A percentile compares a stretch with the other conserved stretches of the same genome.
These are phyloP conservation scores for Colletotrichum tropicicola DNA, from an alignment of 2,329 filamentous ascomycete genomes.

Conservation along the genomic window DNA sequence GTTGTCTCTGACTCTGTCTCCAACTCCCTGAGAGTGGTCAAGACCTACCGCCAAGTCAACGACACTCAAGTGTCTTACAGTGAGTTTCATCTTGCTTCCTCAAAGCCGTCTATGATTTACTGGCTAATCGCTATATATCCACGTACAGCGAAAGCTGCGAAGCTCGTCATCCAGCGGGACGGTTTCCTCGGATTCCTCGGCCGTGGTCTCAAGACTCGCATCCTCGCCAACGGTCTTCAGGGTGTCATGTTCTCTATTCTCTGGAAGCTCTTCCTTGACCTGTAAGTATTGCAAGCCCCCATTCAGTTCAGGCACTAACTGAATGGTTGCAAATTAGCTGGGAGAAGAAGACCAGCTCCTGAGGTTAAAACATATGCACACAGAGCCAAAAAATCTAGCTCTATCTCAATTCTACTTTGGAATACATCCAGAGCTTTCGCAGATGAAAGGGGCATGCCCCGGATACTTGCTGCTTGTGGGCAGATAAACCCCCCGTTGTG, in stretches of 20 bases:
- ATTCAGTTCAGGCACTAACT: not conserved
- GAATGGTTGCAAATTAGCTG: not conserved
- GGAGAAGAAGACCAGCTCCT: slow-evolving; percentile 26
- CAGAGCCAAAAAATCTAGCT: too few relatives aligned
- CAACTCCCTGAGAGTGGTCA: slow-evolving; percentile 56
- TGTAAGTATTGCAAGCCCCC: too few relatives aligned
- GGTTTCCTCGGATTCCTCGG: slow-evolving; percentile 53
- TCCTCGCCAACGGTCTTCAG: slow-evolving; percentile 57
- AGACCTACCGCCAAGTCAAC: slow-evolving; percentile 60
- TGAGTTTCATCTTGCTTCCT: slow-evolving; percentile 40
- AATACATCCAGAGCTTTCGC: too few relatives aligned
- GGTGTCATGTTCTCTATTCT: slow-evolving; percentile 57
- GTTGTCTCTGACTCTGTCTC: slow-evolving; percentile 55
- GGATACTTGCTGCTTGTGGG: too few relatives aligned
- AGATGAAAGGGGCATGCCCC: too few relatives aligned
- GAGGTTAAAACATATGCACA: not conserved
- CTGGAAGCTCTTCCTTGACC: slow-evolving; percentile 57
- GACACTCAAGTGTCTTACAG: slow-evolving; percentile 56
- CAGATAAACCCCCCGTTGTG: too few relatives aligned
- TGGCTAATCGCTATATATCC: not conserved
- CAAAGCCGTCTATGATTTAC: not conserved
- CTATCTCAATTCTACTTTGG: too few relatives aligned
- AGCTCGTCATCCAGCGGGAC: slow-evolving; percentile 48
- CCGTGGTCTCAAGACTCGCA: slow-evolving; percentile 55
- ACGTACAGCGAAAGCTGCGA: slow-evolving; percentile 50